These are phyloP conservation scores for Eucalyptus dawsonii DNA, from an alignment of 345 rosid genomes.

Conservation along the genomic window DNA sequence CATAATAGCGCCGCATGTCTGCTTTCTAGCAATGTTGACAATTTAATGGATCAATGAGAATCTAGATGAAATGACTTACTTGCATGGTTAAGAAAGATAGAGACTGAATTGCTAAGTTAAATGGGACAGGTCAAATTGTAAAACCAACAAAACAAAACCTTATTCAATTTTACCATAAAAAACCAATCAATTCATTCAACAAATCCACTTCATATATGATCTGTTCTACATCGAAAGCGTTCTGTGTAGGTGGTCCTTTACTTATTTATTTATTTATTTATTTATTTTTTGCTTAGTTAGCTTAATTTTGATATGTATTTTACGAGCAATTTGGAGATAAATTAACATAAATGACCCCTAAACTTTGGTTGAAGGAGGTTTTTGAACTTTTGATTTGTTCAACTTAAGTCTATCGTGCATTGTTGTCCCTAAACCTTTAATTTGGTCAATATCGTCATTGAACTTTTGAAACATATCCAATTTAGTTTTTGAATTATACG, in stretches of 20 bases:
- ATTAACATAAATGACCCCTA: too few species aligned
- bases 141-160: neutral
- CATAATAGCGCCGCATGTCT: neutral
- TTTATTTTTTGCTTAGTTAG: neutral
- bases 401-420: too few species aligned
- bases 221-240: neutral
- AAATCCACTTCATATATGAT: neutral
- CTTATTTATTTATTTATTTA: too few species aligned
- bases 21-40: neutral
- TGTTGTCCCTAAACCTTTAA: fast-evolving
- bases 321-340: neutral
- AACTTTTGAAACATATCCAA: too few species aligned
- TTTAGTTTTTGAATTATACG: too few species aligned
- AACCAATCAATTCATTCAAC: neutral
- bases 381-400: too few species aligned
- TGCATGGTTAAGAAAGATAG: neutral
- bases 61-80: neutral
- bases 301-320: neutral
- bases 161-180: neutral
- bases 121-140: neutral
- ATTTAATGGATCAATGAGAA: neutral
- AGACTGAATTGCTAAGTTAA: neutral
- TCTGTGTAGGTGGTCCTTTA: neutral
- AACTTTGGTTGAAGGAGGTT: too few species aligned
- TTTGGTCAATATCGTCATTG: fast-evolving